These are phyloP conservation scores for Leccinum olivaceopallidum DNA, from an alignment of 768 basidiomycete species.

Conservation along the genomic window DNA sequence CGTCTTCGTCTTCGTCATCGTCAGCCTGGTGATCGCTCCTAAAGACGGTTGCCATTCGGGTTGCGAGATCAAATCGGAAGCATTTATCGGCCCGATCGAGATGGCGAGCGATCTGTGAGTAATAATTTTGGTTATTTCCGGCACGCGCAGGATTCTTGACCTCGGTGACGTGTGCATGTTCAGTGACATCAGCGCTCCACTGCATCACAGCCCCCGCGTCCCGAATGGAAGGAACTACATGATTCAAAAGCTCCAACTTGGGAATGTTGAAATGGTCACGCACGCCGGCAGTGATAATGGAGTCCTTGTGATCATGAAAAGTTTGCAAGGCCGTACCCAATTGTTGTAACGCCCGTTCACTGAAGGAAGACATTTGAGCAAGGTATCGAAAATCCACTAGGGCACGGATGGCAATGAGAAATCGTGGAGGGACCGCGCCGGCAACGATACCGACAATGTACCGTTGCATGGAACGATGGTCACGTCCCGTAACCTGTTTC, in stretches of 20 bases:
- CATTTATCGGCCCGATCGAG: too few species aligned
- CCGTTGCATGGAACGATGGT: background rate
- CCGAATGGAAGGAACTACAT: background rate
- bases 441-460: background rate
- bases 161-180: background rate
- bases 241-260: background rate
- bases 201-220: background rate
- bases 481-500: background rate
- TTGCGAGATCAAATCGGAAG: too few species aligned
- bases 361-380: background rate
- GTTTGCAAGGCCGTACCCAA: background rate
- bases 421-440: background rate
- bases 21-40: too few species aligned
- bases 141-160: background rate
- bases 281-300: background rate
- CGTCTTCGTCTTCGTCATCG: too few species aligned
- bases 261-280: background rate
- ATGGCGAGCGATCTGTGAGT: background rate
- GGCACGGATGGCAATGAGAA: background rate
- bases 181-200: background rate
- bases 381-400: background rate
- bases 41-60: background rate
- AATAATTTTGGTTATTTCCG: background rate
- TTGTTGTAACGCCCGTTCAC: background rate
- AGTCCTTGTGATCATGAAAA: background rate